phyloP scores from a whole-genome alignment of 2,329 filamentous ascomycete species.

The Xylariales sp. region DNA sequence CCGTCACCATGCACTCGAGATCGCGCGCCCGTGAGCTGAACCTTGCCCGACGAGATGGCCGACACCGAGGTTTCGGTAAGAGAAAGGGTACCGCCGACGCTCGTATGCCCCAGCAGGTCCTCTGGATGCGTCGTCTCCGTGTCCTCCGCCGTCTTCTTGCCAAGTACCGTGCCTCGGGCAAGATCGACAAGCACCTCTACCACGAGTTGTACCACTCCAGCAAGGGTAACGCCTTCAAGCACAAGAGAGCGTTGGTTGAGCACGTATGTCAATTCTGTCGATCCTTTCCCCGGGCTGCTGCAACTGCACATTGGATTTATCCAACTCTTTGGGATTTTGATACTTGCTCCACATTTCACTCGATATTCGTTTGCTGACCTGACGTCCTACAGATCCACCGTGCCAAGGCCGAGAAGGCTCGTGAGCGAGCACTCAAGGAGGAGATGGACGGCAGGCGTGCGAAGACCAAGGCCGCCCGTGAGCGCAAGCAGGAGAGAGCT shows the following conservation, averaged over 20 bases:
- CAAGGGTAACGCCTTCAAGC: slow-evolving; percentile 99
- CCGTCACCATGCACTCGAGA: slow-evolving; percentile 99
- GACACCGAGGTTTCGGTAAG: slow-evolving; percentile 99
- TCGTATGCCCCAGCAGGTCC: slow-evolving; percentile 97
- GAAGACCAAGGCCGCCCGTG: slow-evolving; percentile 99
- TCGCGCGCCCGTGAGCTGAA: slow-evolving; percentile 92
- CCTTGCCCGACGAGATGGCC: slow-evolving; percentile 87
- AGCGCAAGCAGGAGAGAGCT: slow-evolving; percentile 93
- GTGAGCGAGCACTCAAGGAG: slow-evolving; percentile 94
- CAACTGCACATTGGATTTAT: not conserved
- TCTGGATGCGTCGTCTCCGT: slow-evolving; percentile 99
- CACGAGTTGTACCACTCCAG: slow-evolving; percentile 99
- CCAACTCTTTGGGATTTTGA: too few species aligned
- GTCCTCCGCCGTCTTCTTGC: slow-evolving; percentile 98
- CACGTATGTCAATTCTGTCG: slow-evolving; percentile 69
- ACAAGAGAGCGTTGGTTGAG: slow-evolving; percentile 99
- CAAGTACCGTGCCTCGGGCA: slow-evolving; percentile 99
- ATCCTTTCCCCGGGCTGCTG: too few species aligned
- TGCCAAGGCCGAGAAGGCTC: slow-evolving; percentile 98
- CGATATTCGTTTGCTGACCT: not conserved
- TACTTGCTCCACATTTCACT: too few species aligned
- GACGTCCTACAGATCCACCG: slow-evolving; percentile 80
- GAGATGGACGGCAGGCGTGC: slow-evolving; percentile 99
- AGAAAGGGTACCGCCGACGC: slow-evolving; percentile 99
- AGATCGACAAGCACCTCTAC: slow-evolving; percentile 99